phyloP scores from a whole-genome alignment of 176 grass and related monocot species.

The Triticum monococcum region DNA sequence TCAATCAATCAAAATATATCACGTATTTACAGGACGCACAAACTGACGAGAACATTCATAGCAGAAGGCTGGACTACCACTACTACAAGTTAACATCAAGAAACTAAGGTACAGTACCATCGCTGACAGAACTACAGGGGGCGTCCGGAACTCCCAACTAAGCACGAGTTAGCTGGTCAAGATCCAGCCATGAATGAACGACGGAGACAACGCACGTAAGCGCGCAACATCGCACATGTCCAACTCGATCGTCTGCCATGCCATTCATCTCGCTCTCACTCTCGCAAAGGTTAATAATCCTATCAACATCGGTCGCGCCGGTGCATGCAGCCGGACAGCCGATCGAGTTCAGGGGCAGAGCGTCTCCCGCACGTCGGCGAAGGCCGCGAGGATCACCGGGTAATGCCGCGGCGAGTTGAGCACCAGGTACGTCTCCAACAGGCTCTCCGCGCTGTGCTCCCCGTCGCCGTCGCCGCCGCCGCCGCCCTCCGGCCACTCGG shows the following conservation, averaged over 20 bases:
- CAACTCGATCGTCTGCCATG: background rate
- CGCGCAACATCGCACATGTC: slow-evolving; percentile 3
- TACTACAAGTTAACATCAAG: background rate
- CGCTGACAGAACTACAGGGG: background rate
- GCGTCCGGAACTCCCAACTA: background rate
- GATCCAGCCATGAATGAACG: slow-evolving; percentile 17
- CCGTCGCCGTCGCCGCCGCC: background rate
- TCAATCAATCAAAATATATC: background rate
- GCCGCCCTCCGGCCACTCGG: slow-evolving; percentile 29
- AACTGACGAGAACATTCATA: background rate
- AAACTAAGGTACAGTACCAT: background rate
- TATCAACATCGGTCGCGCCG: background rate
- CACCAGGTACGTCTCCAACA: slow-evolving; percentile 76
- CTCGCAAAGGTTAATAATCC: slow-evolving; percentile 15
- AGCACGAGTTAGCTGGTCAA: slow-evolving; percentile 25
- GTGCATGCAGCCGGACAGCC: background rate
- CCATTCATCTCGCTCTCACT: background rate
- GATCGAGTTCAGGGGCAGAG: slow-evolving; percentile 50
- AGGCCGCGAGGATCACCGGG: slow-evolving; percentile 71
- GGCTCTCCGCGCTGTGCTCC: slow-evolving; percentile 37
- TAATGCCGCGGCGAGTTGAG: slow-evolving; percentile 84
- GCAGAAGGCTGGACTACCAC: background rate
- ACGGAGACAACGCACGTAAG: slow-evolving; percentile 25
- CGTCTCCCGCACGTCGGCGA: slow-evolving; percentile 67
- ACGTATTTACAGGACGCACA: background rate